Conservation (phyloP, 2,329 filamentous ascomycete species). For the Ascomycota sp. region DNA sequence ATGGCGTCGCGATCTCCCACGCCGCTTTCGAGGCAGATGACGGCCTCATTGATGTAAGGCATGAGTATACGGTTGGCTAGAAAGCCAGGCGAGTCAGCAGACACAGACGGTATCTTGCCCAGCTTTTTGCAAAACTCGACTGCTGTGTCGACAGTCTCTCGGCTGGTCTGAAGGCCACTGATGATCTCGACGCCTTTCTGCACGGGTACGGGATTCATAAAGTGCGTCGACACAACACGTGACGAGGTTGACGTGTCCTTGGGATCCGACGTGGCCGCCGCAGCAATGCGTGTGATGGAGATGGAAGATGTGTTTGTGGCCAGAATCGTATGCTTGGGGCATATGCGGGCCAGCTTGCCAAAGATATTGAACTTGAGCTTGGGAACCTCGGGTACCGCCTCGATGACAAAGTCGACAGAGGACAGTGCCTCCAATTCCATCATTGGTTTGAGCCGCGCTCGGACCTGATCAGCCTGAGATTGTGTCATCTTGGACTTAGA, state of each 20-base stretch:
- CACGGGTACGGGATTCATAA: slow-evolving; percentile 97
- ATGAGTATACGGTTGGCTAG: slow-evolving; percentile 92
- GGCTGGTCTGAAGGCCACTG: slow-evolving; percentile 74
- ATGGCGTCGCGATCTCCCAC: slow-evolving; percentile 81
- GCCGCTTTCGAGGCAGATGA: slow-evolving; percentile 88
- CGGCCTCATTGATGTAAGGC: slow-evolving; percentile 97
- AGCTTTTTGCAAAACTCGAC: slow-evolving; percentile 74
- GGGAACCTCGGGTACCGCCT: slow-evolving; percentile 86
- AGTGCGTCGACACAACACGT: slow-evolving; percentile 86
- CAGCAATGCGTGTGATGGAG: slow-evolving; percentile 88
- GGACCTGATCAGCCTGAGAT: slow-evolving; percentile 54
- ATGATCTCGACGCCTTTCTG: slow-evolving; percentile 98
- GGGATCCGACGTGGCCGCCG: slow-evolving; percentile 59
- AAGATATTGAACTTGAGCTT: slow-evolving; percentile 81
- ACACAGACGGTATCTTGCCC: slow-evolving; percentile 80
- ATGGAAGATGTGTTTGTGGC: slow-evolving; percentile 99
- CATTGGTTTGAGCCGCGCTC: slow-evolving; percentile 46
- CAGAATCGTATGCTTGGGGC: slow-evolving; percentile 67
- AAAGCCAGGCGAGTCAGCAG: slow-evolving; percentile 82
- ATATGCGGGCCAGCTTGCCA: slow-evolving; percentile 58
- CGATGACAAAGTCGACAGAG: slow-evolving; percentile 89
- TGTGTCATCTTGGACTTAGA: slow-evolving; percentile 70
- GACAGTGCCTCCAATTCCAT: slow-evolving; percentile 59
- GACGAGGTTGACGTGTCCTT: slow-evolving; percentile 65
- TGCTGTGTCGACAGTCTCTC: slow-evolving; percentile 61